Percentiles rank a stretch among this genome's conserved stretches.
These are phyloP conservation scores for Aspergillus sp. DNA, from an alignment of 2,329 filamentous ascomycete genomes.

Conservation along the genomic window DNA sequence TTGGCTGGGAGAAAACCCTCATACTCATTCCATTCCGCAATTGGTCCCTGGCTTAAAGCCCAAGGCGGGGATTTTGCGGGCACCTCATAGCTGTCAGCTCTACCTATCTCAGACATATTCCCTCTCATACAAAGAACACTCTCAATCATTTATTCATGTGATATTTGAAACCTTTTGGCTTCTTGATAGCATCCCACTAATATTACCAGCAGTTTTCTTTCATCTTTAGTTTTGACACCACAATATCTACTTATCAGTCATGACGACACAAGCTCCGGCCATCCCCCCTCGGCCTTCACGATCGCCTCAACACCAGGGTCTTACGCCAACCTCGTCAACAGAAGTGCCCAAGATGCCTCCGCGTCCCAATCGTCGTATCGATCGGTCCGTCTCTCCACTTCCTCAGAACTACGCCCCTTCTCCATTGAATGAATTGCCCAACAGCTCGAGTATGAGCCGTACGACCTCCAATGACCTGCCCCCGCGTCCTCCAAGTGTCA, in stretches of 20 bases:
- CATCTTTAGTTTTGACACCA: not conserved
- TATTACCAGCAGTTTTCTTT: not conserved
- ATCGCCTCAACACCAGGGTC: conserved; percentile 43
- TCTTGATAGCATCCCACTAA: not conserved
- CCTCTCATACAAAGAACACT: too few relatives aligned
- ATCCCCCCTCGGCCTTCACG: conserved; percentile 61
- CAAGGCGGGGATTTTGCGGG: too few relatives aligned
- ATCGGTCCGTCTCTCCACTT: conserved; percentile 72
- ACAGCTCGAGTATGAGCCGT: conserved; percentile 31
- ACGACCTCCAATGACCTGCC: conserved; percentile 32
- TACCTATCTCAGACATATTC: too few relatives aligned
- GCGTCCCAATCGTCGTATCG: conserved; percentile 63
- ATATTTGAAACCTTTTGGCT: too few relatives aligned
- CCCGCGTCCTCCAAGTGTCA: conserved; percentile 68
- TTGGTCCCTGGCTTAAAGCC: too few relatives aligned
- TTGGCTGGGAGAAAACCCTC: too few relatives aligned
- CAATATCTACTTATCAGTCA: conserved; percentile 13
- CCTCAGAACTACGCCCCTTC: conserved; percentile 78
- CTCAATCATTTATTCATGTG: too few relatives aligned
- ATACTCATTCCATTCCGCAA: too few relatives aligned
- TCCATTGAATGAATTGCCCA: conserved; percentile 69
- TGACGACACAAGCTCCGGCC: conserved; percentile 46
- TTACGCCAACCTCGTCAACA: conserved; percentile 32
- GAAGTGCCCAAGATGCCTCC: conserved; percentile 71
- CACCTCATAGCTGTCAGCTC: too few relatives aligned